Evolutionary conservation across 192 early-diverging fungal genomes (phyloP).

Genomic region (Kickxella alabastrina): DNA sequence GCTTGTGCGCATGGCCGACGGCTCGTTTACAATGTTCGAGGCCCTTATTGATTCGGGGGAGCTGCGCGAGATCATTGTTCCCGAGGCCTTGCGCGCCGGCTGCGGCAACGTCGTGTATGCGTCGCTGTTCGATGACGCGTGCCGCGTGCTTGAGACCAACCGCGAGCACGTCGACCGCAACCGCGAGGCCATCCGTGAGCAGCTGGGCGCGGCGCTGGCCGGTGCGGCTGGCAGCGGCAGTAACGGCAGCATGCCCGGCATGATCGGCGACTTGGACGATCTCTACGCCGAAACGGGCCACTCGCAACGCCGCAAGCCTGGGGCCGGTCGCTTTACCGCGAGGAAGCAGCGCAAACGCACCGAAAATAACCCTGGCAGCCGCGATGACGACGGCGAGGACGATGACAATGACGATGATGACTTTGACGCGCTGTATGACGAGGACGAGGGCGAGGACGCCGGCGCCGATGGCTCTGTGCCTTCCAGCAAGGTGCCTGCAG

Average conservation of each 20-base stretch:
- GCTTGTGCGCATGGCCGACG: constrained; percentile 63
- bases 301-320: constrained; percentile 16
- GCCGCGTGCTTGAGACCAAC: constrained; percentile 24
- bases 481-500: neutral
- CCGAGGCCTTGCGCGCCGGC: neutral
- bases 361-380: no score
- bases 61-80: constrained; percentile 12
- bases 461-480: neutral
- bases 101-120: constrained; percentile 7
- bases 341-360: constrained; percentile 14
- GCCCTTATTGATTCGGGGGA: constrained; percentile 51
- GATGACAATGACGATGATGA: constrained; percentile 3
- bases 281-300: constrained; percentile 26
- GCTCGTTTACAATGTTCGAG: constrained; percentile 58
- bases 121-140: constrained; percentile 39
- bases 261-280: constrained; percentile 31
- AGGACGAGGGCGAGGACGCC: constrained; percentile 28
- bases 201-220: neutral
- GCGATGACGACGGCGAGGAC: no score
- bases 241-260: neutral
- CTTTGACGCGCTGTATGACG: constrained; percentile 36
- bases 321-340: neutral
- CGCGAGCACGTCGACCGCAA: constrained; percentile 31
- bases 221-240: neutral
- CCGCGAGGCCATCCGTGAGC: no score